phyloP scores from a whole-genome alignment of 306 rosid species.

The Casuarina equisetifolia region DNA sequence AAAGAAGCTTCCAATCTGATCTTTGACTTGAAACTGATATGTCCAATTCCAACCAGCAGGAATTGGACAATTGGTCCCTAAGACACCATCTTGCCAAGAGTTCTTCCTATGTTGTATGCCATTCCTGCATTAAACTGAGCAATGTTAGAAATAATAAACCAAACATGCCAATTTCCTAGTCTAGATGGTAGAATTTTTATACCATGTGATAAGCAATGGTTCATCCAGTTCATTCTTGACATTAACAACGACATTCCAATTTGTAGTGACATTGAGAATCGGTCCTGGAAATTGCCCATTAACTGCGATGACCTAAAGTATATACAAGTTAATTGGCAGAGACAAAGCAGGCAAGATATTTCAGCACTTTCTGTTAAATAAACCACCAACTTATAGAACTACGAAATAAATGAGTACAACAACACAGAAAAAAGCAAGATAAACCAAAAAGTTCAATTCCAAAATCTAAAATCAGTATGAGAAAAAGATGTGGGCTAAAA shows the following conservation, averaged over 20 bases:
- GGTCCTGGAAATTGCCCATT: conserved; percentile 84
- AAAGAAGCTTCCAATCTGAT: conserved; percentile 96
- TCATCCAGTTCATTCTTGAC: conserved; percentile 87
- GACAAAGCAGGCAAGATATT: neutral
- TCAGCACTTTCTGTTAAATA: neutral
- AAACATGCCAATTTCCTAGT: conserved; percentile 9
- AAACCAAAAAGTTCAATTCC: neutral
- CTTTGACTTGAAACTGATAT: conserved; percentile 89
- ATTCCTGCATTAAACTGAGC: conserved; percentile 63
- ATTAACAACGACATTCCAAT: conserved; percentile 91
- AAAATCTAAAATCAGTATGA: neutral
- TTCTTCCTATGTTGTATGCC: conserved; percentile 85
- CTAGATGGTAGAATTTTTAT: conserved; percentile 27
- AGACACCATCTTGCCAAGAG: conserved; percentile 96
- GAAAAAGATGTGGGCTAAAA: neutral
- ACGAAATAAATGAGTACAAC: neutral
- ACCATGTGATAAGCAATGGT: conserved; percentile 91
- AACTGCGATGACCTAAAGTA: conserved; percentile 77
- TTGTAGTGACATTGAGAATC: conserved; percentile 75
- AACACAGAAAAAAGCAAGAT: neutral
- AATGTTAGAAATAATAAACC: conserved; percentile 36
- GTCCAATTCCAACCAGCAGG: conserved; percentile 99
- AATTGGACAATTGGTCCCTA: conserved; percentile 95
- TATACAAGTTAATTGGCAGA: neutral
- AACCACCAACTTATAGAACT: neutral